Evolutionary conservation across 345 rosid genomes (phyloP), one percentile per base, ranked within the genome.

Genomic region (Eucalyptus curtisii): DNA sequence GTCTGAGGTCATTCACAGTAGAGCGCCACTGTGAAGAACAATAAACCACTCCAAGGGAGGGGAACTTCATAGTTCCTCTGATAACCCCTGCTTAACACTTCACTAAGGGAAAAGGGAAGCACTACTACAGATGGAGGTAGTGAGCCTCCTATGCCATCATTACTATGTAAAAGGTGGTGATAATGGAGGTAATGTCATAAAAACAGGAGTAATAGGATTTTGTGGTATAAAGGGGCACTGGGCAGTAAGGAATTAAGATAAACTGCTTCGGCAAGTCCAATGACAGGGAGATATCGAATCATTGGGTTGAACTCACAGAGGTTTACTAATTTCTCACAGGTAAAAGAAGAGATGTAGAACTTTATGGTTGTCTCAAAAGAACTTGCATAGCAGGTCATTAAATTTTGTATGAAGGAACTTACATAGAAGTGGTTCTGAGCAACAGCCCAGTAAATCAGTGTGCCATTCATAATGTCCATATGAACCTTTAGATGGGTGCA

Each of bases 361-460:
- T 76, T 76, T 86, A 86, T 48, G 44, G 22, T n/a, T 22, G 25
- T 86, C 87, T 17, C 37, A 53, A 20, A 87, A 87, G 61, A 49
- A 37, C 13, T 87, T 71, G 52, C 79, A 64, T 20, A 59, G 31
- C 49, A 59, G 49, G 20, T 33, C 4, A 31, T 33, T 86, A 86
- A 19, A 88, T 57, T 37, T 76, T 42, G 25, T 52, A 84, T n/a
- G 27, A 50, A n/a, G 90, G 40, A 86, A 92, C 98, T 80, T 95
- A 98, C 99, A 98, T 13, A 98, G 93, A 89, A 89, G 95, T 90
- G 99, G 99, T 90, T 98, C 98, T 50, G 96, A 94, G 92, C 98
- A 98, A 91, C 99, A 98, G 88, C 96, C 99, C 50, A 98, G 98
- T 90, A 98, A 93, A 91, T 98, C 99, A 49, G 96, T 92, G 50